Evolutionary conservation across 1,139 yeast species (phyloP).

Genomic region (Yamadazyma kanchanaburiensis): DNA sequence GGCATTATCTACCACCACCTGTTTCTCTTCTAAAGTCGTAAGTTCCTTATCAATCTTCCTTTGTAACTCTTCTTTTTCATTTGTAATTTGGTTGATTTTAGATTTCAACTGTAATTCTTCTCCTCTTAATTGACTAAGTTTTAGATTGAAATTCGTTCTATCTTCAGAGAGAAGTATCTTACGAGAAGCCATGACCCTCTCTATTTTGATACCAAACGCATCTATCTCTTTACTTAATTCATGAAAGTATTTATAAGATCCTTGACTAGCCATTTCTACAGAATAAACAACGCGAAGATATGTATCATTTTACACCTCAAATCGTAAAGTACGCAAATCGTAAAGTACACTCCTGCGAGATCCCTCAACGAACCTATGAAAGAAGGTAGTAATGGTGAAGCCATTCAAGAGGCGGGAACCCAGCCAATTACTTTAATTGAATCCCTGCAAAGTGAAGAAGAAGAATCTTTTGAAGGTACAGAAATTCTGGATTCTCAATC

Average conservation of each 20-base stretch:
- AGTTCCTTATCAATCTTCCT: slow-evolving; percentile 16
- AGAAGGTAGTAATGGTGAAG: too few relatives aligned
- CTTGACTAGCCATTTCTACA: background rate
- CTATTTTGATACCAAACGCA: slow-evolving; percentile 24
- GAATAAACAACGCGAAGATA: too few relatives aligned
- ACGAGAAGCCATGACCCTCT: slow-evolving; percentile 21
- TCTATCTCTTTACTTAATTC: slow-evolving; percentile 15
- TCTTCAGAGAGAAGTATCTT: slow-evolving; percentile 25
- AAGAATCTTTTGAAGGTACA: too few relatives aligned
- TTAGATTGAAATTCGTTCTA: slow-evolving; percentile 26
- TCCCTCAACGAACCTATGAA: too few relatives aligned
- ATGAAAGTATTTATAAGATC: background rate
- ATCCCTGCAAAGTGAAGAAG: too few relatives aligned
- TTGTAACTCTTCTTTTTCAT: slow-evolving; percentile 20
- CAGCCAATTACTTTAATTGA: too few relatives aligned
- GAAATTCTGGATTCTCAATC: too few relatives aligned
- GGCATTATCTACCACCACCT: slow-evolving; percentile 26
- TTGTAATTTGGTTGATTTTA: slow-evolving; percentile 18
- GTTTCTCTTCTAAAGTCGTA: slow-evolving; percentile 20
- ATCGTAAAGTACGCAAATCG: too few relatives aligned
- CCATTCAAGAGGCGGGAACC: too few relatives aligned
- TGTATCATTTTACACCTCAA: too few relatives aligned
- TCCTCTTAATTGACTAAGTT: slow-evolving; percentile 25
- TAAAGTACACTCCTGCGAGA: too few relatives aligned
- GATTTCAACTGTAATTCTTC: slow-evolving; percentile 23